Evolutionary conservation across 2,329 filamentous ascomycete genomes (phyloP), one percentile per base, ranked within the genome.

Genomic region (Neodidymelliopsis sp.): DNA sequence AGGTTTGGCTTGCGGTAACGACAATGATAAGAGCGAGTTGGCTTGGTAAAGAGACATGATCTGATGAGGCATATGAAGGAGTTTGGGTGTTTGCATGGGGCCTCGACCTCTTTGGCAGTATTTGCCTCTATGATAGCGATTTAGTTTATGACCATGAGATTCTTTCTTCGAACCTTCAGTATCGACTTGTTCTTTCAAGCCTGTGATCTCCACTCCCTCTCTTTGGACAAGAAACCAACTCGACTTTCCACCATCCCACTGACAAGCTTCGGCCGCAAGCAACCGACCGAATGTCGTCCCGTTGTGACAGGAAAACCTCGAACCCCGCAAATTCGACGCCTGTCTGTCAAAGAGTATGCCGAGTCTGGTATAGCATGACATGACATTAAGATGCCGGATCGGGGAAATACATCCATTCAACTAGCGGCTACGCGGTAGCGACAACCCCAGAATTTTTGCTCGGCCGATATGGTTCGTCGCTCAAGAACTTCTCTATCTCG

Each of bases 21-120:
- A 65, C 16, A 59, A 64, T 7, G 62, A 65, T 20, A 65, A 65
- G 60, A 59, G 62, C 28, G 62, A 63, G 19, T 34, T 65, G 34
- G 60, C 60, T 39, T 65, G 62, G 62, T 65, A 53, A 43, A 30
- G 9, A 19, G 9, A 27, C 38, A 52, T 18, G 30, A 35, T 8
- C 56, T 47, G 43, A 59, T 47, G 48, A 43, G 39, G 49, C 55
- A 56, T 55, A 49, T 35, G 42, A 50, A 45, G 60, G 60, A 51
- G 60, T 63, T 56, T 55, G 41, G 53, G 54, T 40, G 46, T 49
- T 55, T 50, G 36, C 52, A 56, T 45, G 40, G 51, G 55, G 54
- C 53, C 41, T 57, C 39, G 55, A 51, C 49, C 52, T 59, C 20
- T 42, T 28, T 34, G 39, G 33, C 39, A 38, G 27, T 30, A 20